Percentiles rank a stretch among this genome's conserved stretches.
Conservation (phyloP, 1,284 basidiomycete genomes). For the Erythrobasidium hasegawianum region DNA sequence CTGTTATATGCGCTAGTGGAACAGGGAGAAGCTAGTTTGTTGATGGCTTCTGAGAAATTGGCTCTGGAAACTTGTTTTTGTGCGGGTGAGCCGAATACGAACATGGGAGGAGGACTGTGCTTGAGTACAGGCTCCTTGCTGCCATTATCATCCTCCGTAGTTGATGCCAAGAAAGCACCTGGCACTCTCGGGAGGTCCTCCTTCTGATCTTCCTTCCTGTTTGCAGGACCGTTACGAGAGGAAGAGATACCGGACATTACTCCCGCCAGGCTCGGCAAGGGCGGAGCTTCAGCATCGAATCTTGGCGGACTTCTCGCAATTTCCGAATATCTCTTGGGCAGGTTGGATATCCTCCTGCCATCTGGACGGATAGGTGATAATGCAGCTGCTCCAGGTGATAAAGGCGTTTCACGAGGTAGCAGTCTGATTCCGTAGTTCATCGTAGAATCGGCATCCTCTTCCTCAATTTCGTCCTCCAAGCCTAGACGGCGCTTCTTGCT, state of each 20-base stretch:
- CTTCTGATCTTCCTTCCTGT: neutral
- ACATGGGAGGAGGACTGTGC: neutral
- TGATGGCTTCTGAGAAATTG: constrained; percentile 6
- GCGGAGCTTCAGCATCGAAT: constrained; percentile 29
- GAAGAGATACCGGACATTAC: neutral
- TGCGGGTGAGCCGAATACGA: constrained; percentile 28
- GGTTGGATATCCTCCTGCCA: constrained; percentile 9
- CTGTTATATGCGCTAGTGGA: neutral
- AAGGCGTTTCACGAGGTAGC: neutral
- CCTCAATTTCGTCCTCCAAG: constrained; percentile 21
- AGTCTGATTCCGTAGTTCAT: constrained; percentile 1
- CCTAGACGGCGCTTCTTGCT: constrained; percentile 13
- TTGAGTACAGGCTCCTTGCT: too few species aligned
- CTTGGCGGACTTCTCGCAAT: constrained; percentile 28
- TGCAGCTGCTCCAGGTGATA: neutral
- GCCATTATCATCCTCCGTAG: too few species aligned
- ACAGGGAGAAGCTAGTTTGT: neutral
- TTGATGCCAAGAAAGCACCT: too few species aligned
- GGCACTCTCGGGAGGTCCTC: too few species aligned
- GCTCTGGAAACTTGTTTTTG: constrained; percentile 18
- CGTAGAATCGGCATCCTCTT: neutral
- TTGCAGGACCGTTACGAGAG: neutral
- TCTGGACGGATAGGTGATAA: neutral
- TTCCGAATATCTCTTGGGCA: constrained; percentile 23
- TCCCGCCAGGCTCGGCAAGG: constrained; percentile 9